Percentiles rank a stretch among this genome's conserved stretches.
Conservation (phyloP, 495 filamentous ascomycete genomes). For the Friedmanniomyces endolithicus region DNA sequence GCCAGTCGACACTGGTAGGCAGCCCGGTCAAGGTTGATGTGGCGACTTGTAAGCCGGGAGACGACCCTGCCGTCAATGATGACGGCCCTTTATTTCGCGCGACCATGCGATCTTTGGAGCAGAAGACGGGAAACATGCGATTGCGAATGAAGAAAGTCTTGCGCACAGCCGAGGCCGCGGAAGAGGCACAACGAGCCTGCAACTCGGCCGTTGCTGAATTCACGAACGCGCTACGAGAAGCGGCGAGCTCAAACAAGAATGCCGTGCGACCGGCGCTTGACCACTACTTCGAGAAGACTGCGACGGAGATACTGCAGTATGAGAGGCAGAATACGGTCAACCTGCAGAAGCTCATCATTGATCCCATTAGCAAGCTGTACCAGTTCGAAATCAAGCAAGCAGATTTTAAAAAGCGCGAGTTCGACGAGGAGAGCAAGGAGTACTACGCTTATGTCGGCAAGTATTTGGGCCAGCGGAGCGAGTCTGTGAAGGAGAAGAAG, state of each 20-base stretch:
- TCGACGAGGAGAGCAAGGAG: slow-evolving; percentile 94
- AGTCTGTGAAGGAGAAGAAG: slow-evolving; percentile 95
- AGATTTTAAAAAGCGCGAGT: slow-evolving; percentile 92
- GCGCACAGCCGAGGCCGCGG: slow-evolving; percentile 76
- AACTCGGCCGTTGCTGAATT: slow-evolving; percentile 76
- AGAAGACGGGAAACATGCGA: slow-evolving; percentile 92
- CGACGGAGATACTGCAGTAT: slow-evolving; percentile 75
- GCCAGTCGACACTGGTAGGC: slow-evolving; percentile 33
- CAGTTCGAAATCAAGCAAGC: slow-evolving; percentile 95
- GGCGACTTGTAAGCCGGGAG: slow-evolving; percentile 68
- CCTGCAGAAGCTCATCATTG: slow-evolving; percentile 84
- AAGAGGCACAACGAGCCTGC: slow-evolving; percentile 63
- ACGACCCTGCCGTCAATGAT: slow-evolving; percentile 75
- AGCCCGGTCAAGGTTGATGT: slow-evolving; percentile 75
- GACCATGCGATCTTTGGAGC: slow-evolving; percentile 91
- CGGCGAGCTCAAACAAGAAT: slow-evolving; percentile 80
- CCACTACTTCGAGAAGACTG: slow-evolving; percentile 96
- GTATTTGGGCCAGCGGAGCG: slow-evolving; percentile 88
- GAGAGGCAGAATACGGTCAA: slow-evolving; percentile 74
- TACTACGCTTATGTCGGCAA: slow-evolving; percentile 91
- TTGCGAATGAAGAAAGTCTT: slow-evolving; percentile 89
- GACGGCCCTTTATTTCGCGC: slow-evolving; percentile 94
- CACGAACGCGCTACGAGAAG: slow-evolving; percentile 77
- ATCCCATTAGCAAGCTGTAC: slow-evolving; percentile 84
- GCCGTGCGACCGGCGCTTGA: slow-evolving; percentile 91